These are phyloP conservation scores for Gracilaria gracilis DNA, from an alignment of 23 red algal genomes.

Conservation along the genomic window DNA sequence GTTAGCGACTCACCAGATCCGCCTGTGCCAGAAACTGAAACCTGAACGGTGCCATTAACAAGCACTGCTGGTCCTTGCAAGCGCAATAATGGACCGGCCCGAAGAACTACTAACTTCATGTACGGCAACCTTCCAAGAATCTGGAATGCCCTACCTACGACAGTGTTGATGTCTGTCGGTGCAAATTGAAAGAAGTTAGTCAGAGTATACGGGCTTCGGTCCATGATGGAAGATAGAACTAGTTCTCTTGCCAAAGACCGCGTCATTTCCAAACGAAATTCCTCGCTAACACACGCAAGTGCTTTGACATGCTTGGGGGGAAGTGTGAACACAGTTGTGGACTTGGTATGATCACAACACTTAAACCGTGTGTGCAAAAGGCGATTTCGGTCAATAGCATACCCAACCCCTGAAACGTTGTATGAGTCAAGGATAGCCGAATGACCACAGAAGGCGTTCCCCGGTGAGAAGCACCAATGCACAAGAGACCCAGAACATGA, in stretches of 20 bases:
- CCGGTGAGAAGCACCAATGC: constrained; percentile 72
- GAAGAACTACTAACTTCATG: constrained; percentile 47
- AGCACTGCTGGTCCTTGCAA: constrained; percentile 68
- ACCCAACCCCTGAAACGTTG: not conserved
- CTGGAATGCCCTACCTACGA: constrained; percentile 35
- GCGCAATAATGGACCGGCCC: constrained; percentile 12
- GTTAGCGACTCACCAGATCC: constrained; percentile 44
- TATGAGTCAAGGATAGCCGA: constrained; percentile 17
- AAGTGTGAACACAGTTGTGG: constrained; percentile 63
- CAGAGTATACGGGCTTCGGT: constrained; percentile 45
- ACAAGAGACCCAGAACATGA: not conserved
- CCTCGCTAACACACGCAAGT: constrained; percentile 23
- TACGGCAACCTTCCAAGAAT: constrained; percentile 58
- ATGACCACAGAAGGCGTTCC: constrained; percentile 57
- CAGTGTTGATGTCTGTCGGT: constrained; percentile 30
- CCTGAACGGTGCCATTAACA: constrained; percentile 60
- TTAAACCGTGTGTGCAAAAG: constrained; percentile 54
- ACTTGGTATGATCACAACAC: constrained; percentile 16
- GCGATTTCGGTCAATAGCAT: constrained; percentile 25
- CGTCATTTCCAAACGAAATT: constrained; percentile 62
- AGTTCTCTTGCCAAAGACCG: constrained; percentile 57
- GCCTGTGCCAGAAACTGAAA: constrained; percentile 51
- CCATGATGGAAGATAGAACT: constrained; percentile 57
- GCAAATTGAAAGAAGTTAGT: constrained; percentile 36
- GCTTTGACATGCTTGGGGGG: constrained; percentile 36